Percentiles rank a stretch among this genome's conserved stretches.
Conservation (phyloP, 305 asterid genomes). For the Fraxinus sp. region DNA sequence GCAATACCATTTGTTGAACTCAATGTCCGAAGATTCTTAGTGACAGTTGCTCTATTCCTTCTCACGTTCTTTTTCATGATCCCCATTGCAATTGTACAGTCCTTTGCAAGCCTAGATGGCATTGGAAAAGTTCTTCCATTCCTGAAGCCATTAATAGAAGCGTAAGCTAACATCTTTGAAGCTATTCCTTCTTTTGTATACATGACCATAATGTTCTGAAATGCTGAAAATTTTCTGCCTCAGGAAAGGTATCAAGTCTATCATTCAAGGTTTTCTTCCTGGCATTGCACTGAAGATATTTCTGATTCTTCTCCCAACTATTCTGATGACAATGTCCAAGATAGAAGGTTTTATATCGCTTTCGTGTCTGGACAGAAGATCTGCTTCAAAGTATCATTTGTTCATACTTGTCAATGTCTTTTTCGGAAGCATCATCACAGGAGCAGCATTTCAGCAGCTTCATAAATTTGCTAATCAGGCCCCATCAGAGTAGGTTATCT, state of each 20-base stretch:
- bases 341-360: conserved; percentile 57
- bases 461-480: conserved; percentile 64
- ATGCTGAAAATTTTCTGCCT: not conserved
- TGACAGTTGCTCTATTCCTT: conserved; percentile 74
- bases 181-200: conserved; percentile 5
- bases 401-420: conserved; percentile 84
- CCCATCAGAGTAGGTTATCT: conserved; percentile 67
- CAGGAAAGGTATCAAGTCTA: conserved; percentile 62
- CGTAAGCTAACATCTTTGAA: conserved; percentile 44
- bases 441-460: conserved; percentile 96
- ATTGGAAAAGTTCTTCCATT: conserved; percentile 75
- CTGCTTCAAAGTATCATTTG: conserved; percentile 83
- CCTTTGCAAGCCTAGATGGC: conserved; percentile 83
- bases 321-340: not conserved
- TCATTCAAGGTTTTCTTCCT: conserved; percentile 68
- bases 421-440: conserved; percentile 82
- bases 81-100: conserved; percentile 87
- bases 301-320: not conserved
- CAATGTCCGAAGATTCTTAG: conserved; percentile 53
- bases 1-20: conserved; percentile 88
- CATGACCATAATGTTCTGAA: not conserved
- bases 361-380: conserved; percentile 73
- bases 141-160: conserved; percentile 61
- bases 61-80: conserved; percentile 93
- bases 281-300: not conserved